These are phyloP conservation scores for Aspergillus quadrilineatus DNA, from an alignment of 2,329 filamentous ascomycete species.

Conservation along the genomic window DNA sequence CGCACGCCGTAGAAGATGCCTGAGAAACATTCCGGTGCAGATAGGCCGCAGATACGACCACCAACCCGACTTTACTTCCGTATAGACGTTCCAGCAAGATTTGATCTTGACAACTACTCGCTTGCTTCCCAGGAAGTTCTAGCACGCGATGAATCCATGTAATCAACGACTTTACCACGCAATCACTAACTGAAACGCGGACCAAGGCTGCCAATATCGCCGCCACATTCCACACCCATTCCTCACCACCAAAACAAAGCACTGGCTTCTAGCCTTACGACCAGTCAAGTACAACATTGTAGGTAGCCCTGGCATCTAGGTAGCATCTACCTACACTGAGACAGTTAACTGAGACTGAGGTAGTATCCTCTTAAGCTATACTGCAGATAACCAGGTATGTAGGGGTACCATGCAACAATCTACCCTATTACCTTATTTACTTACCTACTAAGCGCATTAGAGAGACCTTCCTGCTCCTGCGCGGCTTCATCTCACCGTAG, in stretches of 20 bases:
- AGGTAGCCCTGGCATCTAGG: neutral
- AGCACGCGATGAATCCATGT: no score
- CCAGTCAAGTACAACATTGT: neutral
- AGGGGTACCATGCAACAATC: neutral
- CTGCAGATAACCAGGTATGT: neutral
- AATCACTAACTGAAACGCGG: neutral
- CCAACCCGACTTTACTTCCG: no score
- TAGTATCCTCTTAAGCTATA: neutral
- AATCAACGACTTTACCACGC: neutral
- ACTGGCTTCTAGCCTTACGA: neutral
- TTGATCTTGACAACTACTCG: no score
- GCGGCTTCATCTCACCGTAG: neutral
- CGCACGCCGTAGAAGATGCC: neutral
- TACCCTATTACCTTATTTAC: neutral
- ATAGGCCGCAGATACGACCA: no score
- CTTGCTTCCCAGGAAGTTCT: no score
- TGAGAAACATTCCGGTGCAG: no score
- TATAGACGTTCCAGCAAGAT: no score
- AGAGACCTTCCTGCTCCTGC: no score
- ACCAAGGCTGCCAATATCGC: neutral
- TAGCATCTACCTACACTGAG: neutral
- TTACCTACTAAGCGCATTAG: neutral
- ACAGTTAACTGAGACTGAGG: neutral
- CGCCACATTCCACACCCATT: slow-evolving; percentile 7
- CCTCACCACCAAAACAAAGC: slow-evolving; percentile 2